Conservation (phyloP, 257 asterid species). For the Leptodermis oblonga region DNA sequence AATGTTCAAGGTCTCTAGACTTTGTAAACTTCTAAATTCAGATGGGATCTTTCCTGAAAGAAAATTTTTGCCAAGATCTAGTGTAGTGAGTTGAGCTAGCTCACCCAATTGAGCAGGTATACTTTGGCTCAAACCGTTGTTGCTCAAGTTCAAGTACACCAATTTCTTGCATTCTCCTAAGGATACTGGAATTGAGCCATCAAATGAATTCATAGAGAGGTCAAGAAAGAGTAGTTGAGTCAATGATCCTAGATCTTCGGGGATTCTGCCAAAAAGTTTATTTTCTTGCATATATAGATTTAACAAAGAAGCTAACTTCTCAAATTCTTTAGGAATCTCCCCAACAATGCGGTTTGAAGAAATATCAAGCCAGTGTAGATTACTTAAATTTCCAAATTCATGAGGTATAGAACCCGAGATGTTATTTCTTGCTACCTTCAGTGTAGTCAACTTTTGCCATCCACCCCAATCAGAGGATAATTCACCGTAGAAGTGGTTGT, state of each 20-base stretch:
- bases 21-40: slow-evolving; percentile 5
- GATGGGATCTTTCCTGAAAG: slow-evolving; percentile 32
- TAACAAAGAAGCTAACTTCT: slow-evolving; percentile 23
- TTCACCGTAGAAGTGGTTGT: slow-evolving; percentile 28
- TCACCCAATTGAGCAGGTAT: slow-evolving; percentile 33
- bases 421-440: too few species aligned
- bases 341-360: slow-evolving; percentile 29
- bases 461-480: slow-evolving; percentile 29
- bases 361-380: slow-evolving; percentile 28
- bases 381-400: too few species aligned
- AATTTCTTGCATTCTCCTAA: too few species aligned
- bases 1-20: slow-evolving; percentile 23
- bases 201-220: slow-evolving; percentile 25
- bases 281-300: too few species aligned
- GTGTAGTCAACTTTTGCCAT: too few species aligned
- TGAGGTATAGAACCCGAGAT: too few species aligned
- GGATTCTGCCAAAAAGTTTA: slow-evolving; percentile 26
- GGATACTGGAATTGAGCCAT: too few species aligned
- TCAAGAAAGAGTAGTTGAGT: slow-evolving; percentile 14
- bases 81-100: slow-evolving; percentile 14
- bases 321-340: slow-evolving; percentile 26
- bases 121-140: slow-evolving; percentile 18
- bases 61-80: slow-evolving; percentile 34
- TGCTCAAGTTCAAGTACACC: too few species aligned
- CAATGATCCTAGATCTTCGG: slow-evolving; percentile 20